Conservation (phyloP, 768 basidiomycete genomes). For the Lyophyllum semitale region DNA sequence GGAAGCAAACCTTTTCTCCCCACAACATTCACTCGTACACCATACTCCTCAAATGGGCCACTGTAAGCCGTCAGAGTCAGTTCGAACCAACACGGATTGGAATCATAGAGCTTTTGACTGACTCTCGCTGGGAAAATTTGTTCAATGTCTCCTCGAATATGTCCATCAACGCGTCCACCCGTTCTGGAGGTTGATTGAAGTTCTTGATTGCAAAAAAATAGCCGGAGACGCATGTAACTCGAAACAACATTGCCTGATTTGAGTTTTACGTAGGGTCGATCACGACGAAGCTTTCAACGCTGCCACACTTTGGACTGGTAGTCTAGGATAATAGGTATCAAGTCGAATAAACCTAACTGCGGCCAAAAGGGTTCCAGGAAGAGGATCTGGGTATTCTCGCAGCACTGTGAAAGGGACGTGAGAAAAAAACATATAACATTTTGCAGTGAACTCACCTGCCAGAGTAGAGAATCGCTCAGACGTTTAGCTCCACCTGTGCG, state of each 20-base stretch:
- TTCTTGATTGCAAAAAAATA: neutral
- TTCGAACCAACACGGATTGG: no score
- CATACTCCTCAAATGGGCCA: no score
- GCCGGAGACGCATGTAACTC: neutral
- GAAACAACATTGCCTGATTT: no score
- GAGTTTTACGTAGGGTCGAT: no score
- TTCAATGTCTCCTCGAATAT: no score
- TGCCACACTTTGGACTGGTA: constrained; percentile 78
- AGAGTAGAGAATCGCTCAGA: constrained; percentile 87
- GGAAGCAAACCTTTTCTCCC: constrained; percentile 76
- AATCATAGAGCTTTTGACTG: no score
- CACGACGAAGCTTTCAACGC: neutral
- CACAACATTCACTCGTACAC: constrained; percentile 81
- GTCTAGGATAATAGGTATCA: constrained; percentile 81
- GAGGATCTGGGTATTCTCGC: constrained; percentile 80
- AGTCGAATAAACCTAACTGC: constrained; percentile 80
- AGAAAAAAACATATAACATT: neutral
- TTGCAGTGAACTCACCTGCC: constrained; percentile 70
- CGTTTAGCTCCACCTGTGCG: constrained; percentile 87
- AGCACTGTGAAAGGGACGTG: constrained; percentile 49
- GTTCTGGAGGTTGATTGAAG: neutral
- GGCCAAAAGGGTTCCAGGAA: constrained; percentile 88
- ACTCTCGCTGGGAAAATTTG: no score
- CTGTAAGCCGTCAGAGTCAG: no score
- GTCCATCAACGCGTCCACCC: constrained; percentile 12